Percentiles rank a stretch among this genome's conserved stretches.
Conservation (phyloP, 257 asterid species). For the Capsicum chinense region DNA sequence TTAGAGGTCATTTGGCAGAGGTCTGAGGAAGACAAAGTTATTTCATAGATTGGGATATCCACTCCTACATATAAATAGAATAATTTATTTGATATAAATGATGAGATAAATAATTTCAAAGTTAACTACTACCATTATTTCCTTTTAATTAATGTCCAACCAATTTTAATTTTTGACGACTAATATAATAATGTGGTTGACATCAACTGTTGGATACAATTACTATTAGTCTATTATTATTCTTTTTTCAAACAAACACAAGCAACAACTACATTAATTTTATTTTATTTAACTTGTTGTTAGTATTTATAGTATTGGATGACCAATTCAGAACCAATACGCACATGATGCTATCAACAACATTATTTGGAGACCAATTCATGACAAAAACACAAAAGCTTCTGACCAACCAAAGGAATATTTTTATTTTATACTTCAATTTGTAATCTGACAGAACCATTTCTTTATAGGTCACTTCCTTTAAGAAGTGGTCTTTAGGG, state of each 20-base stretch:
- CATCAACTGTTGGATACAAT: neutral
- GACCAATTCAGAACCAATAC: neutral
- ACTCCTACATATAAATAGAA: too few relatives aligned
- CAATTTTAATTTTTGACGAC: too few relatives aligned
- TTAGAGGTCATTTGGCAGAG: too few relatives aligned
- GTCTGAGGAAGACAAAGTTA: too few relatives aligned
- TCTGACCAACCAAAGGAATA: conserved; percentile 25
- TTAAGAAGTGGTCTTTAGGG: neutral
- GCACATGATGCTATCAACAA: neutral
- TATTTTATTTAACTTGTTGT: neutral
- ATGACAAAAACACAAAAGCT: neutral
- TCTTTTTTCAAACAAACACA: neutral
- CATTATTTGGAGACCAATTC: neutral
- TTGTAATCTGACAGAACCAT: neutral
- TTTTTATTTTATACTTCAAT: neutral
- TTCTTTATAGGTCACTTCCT: neutral
- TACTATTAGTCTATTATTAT: neutral
- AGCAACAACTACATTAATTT: neutral
- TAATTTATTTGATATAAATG: too few relatives aligned
- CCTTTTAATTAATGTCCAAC: neutral
- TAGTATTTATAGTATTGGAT: neutral
- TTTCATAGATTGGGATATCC: too few relatives aligned
- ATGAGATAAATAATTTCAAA: too few relatives aligned
- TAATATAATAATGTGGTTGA: too few relatives aligned
- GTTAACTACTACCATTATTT: too few relatives aligned